These are phyloP conservation scores for Phytophthora podocarpi DNA, from an alignment of 352 stramenopile genomes.

Conservation along the genomic window DNA sequence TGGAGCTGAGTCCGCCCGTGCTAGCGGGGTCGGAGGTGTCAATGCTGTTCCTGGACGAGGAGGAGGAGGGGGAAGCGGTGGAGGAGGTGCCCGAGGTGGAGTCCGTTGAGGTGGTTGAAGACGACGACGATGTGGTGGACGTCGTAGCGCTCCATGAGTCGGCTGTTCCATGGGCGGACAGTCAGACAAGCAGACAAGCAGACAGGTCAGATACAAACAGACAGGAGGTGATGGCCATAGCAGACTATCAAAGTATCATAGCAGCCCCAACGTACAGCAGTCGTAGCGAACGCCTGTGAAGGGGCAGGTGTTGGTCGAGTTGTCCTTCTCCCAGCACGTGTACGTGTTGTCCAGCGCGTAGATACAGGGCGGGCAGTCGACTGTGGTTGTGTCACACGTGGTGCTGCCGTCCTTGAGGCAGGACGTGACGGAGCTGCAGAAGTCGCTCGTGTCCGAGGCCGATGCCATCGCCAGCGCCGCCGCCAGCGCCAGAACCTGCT, in stretches of 20 bases:
- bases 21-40: constrained; percentile 23
- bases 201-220: neutral
- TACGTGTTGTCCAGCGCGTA: constrained; percentile 55
- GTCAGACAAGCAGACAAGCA: constrained; percentile 1
- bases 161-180: constrained; percentile 28
- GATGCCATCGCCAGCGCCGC: neutral
- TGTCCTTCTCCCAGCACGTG: constrained; percentile 72
- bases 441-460: constrained; percentile 35
- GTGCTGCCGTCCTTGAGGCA: constrained; percentile 45
- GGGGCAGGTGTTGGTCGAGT: constrained; percentile 64
- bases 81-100: constrained; percentile 6
- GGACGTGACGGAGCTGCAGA: constrained; percentile 43
- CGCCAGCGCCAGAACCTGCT: neutral
- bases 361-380: constrained; percentile 66
- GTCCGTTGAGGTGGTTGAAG: neutral
- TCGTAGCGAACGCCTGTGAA: constrained; percentile 73
- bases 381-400: constrained; percentile 40
- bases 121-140: constrained; percentile 13
- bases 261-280: constrained; percentile 67
- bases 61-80: constrained; percentile 15
- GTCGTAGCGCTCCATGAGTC: constrained; percentile 35
- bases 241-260: too few relatives aligned
- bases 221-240: neutral
- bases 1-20: constrained; percentile 23
- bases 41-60: constrained; percentile 12